Base-by-base conservation (phyloP, 2,329 filamentous ascomycete species). In the Penicillium freii region DNA sequence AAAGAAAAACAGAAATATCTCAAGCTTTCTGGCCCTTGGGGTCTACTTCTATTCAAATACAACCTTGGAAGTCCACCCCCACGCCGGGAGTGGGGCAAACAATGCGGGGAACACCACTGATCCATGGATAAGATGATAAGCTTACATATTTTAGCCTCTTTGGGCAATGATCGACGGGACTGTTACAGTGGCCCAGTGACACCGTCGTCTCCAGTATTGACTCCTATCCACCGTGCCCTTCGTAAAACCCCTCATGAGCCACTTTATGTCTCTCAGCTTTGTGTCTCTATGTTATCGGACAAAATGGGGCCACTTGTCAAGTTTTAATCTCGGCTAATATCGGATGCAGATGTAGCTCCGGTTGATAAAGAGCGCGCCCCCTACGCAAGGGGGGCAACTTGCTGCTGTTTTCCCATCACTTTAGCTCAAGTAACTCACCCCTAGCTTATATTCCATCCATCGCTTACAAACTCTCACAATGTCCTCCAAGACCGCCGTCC, bases 401-500 rank as follows among this genome's bases (percentile, higher is more conserved):
- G 5, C 13, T 21, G 3, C 27, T 42, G n/a, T 1, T n/a, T 33
- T 36, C 33, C 13, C 19, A 33, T 19, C 6, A 34, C 5, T 23
- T 29, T 11, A 11, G 1, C 19, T 34, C 31, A 49, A 54, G 29
- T 52, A n/a, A 21, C 23, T 29, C 19, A 27, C 8, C 27, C 40
- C 23, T 40, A 29, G 17, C 4, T 15, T 4, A 8, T 21, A 1
- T 3, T 33, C 19, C 15, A 15, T 39, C 13, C 4, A 29, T 13
- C 19, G 27, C 23, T 19, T 8, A 27, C 2, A 15, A 11, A 7
- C 17, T 5, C n/a, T 7, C 51, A 67, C 39, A 44, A 77, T 77
- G 73, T 57, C 75, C 27, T 64, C 69, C 46, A 77, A 73, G 64
- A 69, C 72, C 54, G 70, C 70, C 33, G 74, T 83, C 33, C 66